phyloP scores from a whole-genome alignment of 305 asterid species.

The Fraxinus dipetala region DNA sequence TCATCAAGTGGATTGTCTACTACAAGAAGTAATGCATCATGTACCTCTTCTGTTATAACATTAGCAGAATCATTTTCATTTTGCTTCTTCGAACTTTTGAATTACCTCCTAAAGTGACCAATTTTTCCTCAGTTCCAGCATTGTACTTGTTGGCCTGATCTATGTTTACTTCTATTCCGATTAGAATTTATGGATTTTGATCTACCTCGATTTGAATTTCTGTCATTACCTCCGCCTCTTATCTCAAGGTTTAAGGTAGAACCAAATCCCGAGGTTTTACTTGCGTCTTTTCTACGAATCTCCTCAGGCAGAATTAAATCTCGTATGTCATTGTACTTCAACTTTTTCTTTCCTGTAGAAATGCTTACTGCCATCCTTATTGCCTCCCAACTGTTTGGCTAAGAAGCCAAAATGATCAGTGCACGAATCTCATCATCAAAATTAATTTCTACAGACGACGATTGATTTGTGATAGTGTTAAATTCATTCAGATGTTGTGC shows the following conservation, averaged over 20 bases:
- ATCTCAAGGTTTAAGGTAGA: neutral
- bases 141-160: neutral
- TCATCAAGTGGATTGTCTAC: neutral
- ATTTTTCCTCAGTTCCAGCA: neutral
- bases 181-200: too few species aligned
- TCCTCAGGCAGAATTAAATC: neutral
- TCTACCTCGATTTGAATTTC: neutral
- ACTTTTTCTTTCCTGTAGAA: neutral
- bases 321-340: neutral
- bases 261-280: neutral
- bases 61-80: neutral
- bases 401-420: neutral
- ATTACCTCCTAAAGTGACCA: neutral
- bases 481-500: neutral
- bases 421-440: neutral
- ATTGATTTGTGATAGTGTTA: neutral
- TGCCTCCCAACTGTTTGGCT: neutral
- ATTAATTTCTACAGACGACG: neutral
- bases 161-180: neutral
- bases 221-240: neutral
- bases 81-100: neutral
- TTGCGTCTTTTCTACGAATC: neutral
- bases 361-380: neutral
- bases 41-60: neutral
- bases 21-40: neutral